Conservation (phyloP, 2,329 filamentous ascomycete genomes). For the Chaetomium globosum region DNA sequence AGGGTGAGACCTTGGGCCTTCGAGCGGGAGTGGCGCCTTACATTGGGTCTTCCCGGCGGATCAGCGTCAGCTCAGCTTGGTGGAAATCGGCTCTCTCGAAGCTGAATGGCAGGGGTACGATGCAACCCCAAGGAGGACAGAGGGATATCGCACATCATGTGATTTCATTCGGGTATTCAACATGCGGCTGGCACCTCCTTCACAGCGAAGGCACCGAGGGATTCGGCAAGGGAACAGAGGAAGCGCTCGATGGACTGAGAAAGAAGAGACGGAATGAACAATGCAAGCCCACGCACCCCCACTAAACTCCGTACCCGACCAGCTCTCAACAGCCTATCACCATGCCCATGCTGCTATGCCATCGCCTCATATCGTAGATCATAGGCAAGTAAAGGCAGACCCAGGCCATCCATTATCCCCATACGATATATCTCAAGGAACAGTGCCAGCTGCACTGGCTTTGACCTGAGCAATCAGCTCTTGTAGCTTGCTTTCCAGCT, state of each 20-base stretch:
- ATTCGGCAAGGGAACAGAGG: not conserved
- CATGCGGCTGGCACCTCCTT: not conserved
- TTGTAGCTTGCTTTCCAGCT: slow-evolving; percentile 47
- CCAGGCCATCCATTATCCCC: not conserved
- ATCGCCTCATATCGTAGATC: not conserved
- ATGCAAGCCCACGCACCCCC: not conserved
- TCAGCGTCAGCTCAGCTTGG: slow-evolving; percentile 17
- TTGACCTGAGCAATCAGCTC: slow-evolving; percentile 43
- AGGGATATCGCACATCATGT: not conserved
- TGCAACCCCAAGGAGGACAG: not conserved
- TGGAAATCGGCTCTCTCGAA: not conserved
- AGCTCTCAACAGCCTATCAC: not conserved
- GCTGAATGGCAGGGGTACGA: slow-evolving; percentile 18
- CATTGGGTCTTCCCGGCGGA: slow-evolving; percentile 9
- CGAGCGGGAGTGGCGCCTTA: slow-evolving; percentile 20
- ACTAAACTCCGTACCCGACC: not conserved
- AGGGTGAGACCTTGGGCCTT: slow-evolving; percentile 10
- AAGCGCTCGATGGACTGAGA: not conserved
- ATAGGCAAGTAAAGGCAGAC: not conserved
- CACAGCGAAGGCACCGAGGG: not conserved
- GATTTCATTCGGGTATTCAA: not conserved
- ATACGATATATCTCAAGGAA: not conserved
- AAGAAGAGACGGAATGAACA: not conserved
- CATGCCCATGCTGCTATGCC: not conserved
- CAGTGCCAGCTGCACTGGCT: not conserved